Conservation (phyloP, 139 green algal genomes). For the Pycnococcus provasolii region DNA sequence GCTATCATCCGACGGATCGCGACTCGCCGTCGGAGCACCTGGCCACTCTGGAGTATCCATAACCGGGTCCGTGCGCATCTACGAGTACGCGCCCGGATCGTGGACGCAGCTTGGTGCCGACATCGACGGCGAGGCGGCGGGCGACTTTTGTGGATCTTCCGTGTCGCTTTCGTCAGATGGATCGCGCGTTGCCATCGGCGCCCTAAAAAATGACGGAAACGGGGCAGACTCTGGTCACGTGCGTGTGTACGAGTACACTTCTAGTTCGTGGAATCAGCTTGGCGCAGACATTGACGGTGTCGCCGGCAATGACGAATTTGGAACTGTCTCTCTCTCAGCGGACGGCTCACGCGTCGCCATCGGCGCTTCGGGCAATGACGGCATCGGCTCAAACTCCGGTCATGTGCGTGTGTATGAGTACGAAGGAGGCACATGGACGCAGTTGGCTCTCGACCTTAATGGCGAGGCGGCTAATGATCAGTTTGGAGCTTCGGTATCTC, state of each 20-base stretch:
- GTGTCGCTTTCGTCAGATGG: constrained; percentile 1
- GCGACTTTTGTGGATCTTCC: not conserved
- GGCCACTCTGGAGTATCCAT: no score
- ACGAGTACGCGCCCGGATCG: not conserved
- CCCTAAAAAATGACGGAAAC: not conserved
- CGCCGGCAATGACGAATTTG: not conserved
- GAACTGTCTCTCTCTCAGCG: not conserved
- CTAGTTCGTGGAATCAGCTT: not conserved
- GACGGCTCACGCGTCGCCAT: not conserved
- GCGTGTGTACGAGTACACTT: not conserved
- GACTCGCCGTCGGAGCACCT: not conserved
- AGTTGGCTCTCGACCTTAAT: not conserved
- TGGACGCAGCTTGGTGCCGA: not conserved
- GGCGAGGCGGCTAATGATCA: not conserved
- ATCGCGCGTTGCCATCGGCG: not conserved
- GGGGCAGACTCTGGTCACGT: constrained; percentile 4
- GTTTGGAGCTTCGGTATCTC: not conserved
- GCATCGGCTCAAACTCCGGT: not conserved
- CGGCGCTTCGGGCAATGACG: not conserved
- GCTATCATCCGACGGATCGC: not conserved
- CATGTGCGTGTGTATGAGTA: constrained; percentile 1
- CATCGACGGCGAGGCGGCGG: constrained; percentile 8
- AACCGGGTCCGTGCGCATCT: constrained; percentile 1
- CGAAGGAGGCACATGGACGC: not conserved
- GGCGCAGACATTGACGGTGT: not conserved